These are phyloP conservation scores for Mycena galopus DNA, from an alignment of 768 basidiomycete genomes.

Conservation along the genomic window DNA sequence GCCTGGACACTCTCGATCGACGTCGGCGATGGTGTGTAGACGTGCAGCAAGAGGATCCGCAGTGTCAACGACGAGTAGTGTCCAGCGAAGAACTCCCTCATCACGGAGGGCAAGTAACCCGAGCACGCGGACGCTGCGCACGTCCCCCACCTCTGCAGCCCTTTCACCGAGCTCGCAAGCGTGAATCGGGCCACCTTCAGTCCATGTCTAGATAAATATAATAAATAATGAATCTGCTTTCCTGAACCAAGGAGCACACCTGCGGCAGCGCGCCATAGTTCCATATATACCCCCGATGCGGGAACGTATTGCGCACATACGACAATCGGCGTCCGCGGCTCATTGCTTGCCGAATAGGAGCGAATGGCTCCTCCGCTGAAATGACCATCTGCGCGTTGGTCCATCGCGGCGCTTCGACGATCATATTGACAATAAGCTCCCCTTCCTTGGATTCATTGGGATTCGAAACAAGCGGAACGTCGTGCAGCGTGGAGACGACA, in stretches of 20 bases:
- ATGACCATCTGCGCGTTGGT: constrained; percentile 90
- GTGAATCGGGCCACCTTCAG: constrained; percentile 50
- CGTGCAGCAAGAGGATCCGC: constrained; percentile 82
- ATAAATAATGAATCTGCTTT: background rate
- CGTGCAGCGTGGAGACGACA: constrained; percentile 75
- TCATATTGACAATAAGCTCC: constrained; percentile 83
- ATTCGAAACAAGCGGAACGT: constrained; percentile 75
- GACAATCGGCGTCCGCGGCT: constrained; percentile 61
- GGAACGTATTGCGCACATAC: constrained; percentile 88
- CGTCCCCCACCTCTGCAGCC: constrained; percentile 81
- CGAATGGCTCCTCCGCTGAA: constrained; percentile 81
- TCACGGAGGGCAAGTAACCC: constrained; percentile 89
- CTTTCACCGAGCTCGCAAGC: constrained; percentile 90
- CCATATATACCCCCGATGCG: constrained; percentile 89
- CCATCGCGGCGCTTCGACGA: constrained; percentile 86
- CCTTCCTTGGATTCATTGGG: constrained; percentile 57
- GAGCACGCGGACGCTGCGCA: constrained; percentile 89
- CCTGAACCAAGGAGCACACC: constrained; percentile 48
- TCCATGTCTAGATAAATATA: constrained; percentile 24
- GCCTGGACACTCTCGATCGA: constrained; percentile 85
- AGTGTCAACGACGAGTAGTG: constrained; percentile 84
- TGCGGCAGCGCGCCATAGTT: constrained; percentile 89
- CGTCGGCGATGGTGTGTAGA: constrained; percentile 86
- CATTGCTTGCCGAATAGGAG: constrained; percentile 86
- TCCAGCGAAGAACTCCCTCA: constrained; percentile 90